Evolutionary conservation across 371 early-diverging fungal species (phyloP).

Genomic region (Smittium culicis): DNA sequence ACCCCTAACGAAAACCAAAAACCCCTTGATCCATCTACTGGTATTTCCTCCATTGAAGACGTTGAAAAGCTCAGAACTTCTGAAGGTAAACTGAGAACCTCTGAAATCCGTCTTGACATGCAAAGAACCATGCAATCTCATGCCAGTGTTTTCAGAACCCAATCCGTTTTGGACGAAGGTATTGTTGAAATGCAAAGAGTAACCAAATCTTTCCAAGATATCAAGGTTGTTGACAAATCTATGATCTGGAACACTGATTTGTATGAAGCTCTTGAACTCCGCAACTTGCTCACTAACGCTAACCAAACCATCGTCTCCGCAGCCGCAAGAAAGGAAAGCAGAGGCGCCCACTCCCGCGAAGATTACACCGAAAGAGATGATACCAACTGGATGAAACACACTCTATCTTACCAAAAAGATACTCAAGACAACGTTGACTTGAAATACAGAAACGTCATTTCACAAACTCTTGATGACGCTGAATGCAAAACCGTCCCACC

Average conservation of each 20-base stretch:
- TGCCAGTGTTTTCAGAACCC: slow-evolving; percentile 94
- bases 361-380: slow-evolving; percentile 84
- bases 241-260: slow-evolving; percentile 98
- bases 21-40: slow-evolving; percentile 71
- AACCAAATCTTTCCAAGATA: slow-evolving; percentile 59
- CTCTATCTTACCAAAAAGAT: slow-evolving; percentile 82
- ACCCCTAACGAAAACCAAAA: slow-evolving; percentile 74
- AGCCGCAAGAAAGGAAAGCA: slow-evolving; percentile 86
- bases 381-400: slow-evolving; percentile 95
- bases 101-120: slow-evolving; percentile 84
- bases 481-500: slow-evolving; percentile 91
- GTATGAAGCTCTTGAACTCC: slow-evolving; percentile 88
- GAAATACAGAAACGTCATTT: slow-evolving; percentile 67
- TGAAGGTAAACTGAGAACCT: slow-evolving; percentile 61
- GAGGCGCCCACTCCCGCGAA: slow-evolving; percentile 96
- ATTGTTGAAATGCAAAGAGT: slow-evolving; percentile 72
- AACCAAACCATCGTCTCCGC: slow-evolving; percentile 94
- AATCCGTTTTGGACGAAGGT: slow-evolving; percentile 80
- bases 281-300: slow-evolving; percentile 92
- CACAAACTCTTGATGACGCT: slow-evolving; percentile 71
- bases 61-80: slow-evolving; percentile 83
- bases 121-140: slow-evolving; percentile 95
- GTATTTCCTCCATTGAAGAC: slow-evolving; percentile 74
- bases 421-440: slow-evolving; percentile 63
- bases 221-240: slow-evolving; percentile 79